Conservation (phyloP, 1,139 yeast species). For the Hansenula anomala region DNA sequence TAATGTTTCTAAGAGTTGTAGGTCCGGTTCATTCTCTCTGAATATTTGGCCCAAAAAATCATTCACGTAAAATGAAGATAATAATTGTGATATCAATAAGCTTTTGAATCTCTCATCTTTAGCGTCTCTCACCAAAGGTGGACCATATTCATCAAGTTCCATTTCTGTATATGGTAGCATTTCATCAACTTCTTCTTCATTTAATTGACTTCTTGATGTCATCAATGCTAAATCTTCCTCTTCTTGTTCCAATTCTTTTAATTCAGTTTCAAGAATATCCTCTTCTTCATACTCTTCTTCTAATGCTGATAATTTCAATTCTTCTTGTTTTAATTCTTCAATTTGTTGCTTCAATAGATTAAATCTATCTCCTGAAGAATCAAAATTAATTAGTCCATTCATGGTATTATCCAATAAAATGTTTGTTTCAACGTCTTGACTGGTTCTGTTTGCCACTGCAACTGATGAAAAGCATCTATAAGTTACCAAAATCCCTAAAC, state of each 20-base stretch:
- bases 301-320: background rate
- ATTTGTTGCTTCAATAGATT: background rate
- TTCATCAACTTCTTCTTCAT: too few relatives aligned
- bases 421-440: too few relatives aligned
- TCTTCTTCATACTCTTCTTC: background rate
- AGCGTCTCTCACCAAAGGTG: background rate
- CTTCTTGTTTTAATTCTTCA: background rate
- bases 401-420: too few relatives aligned
- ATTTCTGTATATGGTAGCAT: conserved; percentile 7
- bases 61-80: background rate
- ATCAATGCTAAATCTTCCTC: background rate
- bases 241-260: conserved; percentile 1
- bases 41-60: background rate
- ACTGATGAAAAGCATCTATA: conserved; percentile 13
- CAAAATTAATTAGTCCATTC: background rate
- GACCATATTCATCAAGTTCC: conserved; percentile 6
- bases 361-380: background rate
- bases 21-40: background rate
- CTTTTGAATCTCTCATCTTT: background rate
- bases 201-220: too few relatives aligned
- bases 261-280: background rate
- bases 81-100: background rate
- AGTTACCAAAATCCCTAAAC: conserved; percentile 13
- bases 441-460: background rate
- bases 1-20: background rate